These are phyloP conservation scores for Penicillium nordicum DNA, from an alignment of 2,329 filamentous ascomycete species.

Conservation along the genomic window DNA sequence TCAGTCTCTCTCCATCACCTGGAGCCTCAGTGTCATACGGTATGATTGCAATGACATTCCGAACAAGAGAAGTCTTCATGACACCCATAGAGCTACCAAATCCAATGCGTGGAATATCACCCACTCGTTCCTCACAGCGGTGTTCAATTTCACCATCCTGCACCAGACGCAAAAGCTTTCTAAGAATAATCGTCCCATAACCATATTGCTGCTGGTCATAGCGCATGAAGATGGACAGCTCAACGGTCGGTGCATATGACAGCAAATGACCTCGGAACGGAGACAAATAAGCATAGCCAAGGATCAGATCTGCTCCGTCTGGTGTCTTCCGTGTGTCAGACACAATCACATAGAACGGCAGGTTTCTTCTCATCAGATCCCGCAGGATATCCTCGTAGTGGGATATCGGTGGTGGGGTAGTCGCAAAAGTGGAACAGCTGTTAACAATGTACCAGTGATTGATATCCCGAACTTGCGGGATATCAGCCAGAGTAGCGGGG, in stretches of 20 bases:
- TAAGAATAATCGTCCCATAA: slow-evolving; percentile 34
- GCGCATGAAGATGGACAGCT: slow-evolving; percentile 41
- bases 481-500: slow-evolving; percentile 30
- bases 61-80: slow-evolving; percentile 14
- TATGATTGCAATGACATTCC: slow-evolving; percentile 39
- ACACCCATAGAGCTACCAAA: background rate
- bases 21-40: slow-evolving; percentile 35
- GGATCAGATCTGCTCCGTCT: slow-evolving; percentile 14
- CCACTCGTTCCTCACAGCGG: slow-evolving; percentile 2
- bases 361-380: slow-evolving; percentile 22
- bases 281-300: slow-evolving; percentile 37
- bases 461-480: slow-evolving; percentile 36
- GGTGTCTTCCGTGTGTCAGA: slow-evolving; percentile 11
- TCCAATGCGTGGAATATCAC: background rate
- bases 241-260: slow-evolving; percentile 41
- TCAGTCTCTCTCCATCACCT: slow-evolving; percentile 31
- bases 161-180: slow-evolving; percentile 28
- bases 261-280: slow-evolving; percentile 36
- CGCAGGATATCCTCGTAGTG: slow-evolving; percentile 30
- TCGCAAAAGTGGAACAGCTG: slow-evolving; percentile 33
- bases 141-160: slow-evolving; percentile 18
- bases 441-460: slow-evolving; percentile 39
- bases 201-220: slow-evolving; percentile 31
- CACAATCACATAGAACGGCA: slow-evolving; percentile 41
- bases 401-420: slow-evolving; percentile 26